Base-by-base conservation (phyloP, 1,284 basidiomycete genomes). In the Ustilago curta region DNA sequence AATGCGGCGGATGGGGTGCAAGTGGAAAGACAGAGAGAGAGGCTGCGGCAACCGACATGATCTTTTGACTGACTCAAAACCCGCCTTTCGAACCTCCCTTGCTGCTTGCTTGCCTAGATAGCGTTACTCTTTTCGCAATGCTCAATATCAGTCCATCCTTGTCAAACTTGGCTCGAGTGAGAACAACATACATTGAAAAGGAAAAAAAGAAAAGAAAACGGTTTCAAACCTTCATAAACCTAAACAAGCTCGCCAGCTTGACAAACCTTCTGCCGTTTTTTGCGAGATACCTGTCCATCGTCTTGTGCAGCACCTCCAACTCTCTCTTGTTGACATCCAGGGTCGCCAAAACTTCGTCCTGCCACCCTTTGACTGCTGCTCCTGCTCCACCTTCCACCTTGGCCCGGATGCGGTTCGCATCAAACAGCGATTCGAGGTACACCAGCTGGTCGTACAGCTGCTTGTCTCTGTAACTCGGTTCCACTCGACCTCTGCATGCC, bases 381-480 rank as follows among this genome's bases (percentile, higher is more conserved):
- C 48, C 43, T 9, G 47, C 29, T 18, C n/a, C 44, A 2, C 14
- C 43, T 5, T 23, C 39, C 21, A 69, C 49, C 25, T 52, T 58
- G 0, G 63, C 71, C 3, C 55, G 25, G 35, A 76, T 71, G 27
- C 70, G 42, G 5, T 45, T 42, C 5, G 51, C 66, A 52, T 84
- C 80, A 29, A 84, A 72, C n/a, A 84, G 67, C 35, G 67, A 70
- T 37, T 76, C 77, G 18, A 76, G 77, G 56, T 81, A 84, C 51
- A 79, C 63, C 19, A 84, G 72, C 63, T 84, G 83, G 37, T 76
- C 77, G 72, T 84, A 84, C 23, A 84, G 70, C 45, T 70, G 62
- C 54, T 83, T 83, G 65, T 84, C 82, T 16, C 60, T 51, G 69
- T 83, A 84, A 27, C 51, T 27, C 1, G 47, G 69, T 43, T 65